Base-by-base conservation (phyloP, 768 basidiomycete genomes). In the Boletus tomentosulus region DNA sequence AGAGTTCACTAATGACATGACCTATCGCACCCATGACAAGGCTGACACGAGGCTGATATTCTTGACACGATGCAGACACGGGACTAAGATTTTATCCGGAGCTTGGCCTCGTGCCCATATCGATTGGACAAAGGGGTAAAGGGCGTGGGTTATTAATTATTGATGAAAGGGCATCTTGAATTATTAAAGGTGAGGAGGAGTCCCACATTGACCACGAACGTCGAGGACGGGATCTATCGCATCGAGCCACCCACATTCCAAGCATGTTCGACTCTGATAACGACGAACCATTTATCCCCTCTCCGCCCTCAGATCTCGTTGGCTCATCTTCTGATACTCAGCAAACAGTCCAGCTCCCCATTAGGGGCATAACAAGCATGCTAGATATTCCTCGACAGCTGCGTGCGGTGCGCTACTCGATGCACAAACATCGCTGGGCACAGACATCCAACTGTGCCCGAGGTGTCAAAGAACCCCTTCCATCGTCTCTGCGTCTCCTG, bases 401-500 rank as follows among this genome's bases (percentile, higher is more conserved):
- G 25, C 70, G 61, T 7, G 70, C 64, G 24, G 70, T 70, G 24
- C 68, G 70, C 48, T 71, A 38, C 48, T 70, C 69, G 51, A 56
- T 61, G 55, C 68, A 68, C 58, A 68, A 68, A 15, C 62, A 51
- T 22, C 64, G 70, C 6, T 70, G 69, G 69, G 48, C 70, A 48
- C 70, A 62, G 54, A 70, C 68, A 12, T 66, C 69, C 39, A 64
- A 71, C 48, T 71, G 71, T 50, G 69, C 70, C n/a, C 62, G 64
- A 53, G 67, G 68, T 37, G 59, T 70, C 58, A 64, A 63, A 39
- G 70, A 72, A 8, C 63, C 67, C 8, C 65, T 73, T 46, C 78
- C 79, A n/a, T 62, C 74, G 28, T 71, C 71, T 34, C 61, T 89
- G 46, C 74, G 74, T 52, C 66, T 91, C 46, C 66, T 90, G 56